Evolutionary conservation across 768 basidiomycete genomes (phyloP), one percentile per base, ranked within the genome.

Genomic region (Hortiboletus flavorubellus): DNA sequence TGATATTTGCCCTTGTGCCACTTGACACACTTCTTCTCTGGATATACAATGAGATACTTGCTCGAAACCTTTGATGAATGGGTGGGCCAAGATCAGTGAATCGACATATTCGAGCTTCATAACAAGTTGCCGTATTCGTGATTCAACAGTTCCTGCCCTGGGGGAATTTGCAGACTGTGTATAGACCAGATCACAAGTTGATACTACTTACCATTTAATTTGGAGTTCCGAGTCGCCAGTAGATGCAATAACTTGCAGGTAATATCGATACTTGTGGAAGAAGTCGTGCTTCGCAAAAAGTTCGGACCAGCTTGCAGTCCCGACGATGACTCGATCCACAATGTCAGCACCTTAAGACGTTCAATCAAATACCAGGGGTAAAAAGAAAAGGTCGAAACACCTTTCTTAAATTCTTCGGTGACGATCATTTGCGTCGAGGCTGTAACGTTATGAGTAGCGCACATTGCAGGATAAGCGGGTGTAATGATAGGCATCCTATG

Each of bases 401-500:
- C 94, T 79, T 89, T 85, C 76, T 93, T 90, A 71, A 98, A 94
- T 66, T 99, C 97, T 62, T 92, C 87, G 0, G 90, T 95, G 79
- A 97, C 93, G 34, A 99, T 91, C 80, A 89, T 86, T 73, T 97
- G 93, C 5, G 96, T 98, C 9, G 94, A 97, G 41, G 84, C 83
- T 49, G 93, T 94, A 56, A 98, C 95, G 64, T 98, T 99, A 75
- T 99, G 97, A 16, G 97, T 99, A 26, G 96, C 85, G 71, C 96
- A 98, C 96, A 99, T 99, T 7, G 96, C 87, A 44, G 97, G 97
- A 73, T 98, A 99, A 11, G 97, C 95, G 4, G 97, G 97, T 2
- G 97, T 99, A 64, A 99, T 98, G 66, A 99, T 98, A 12, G 97
- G 97, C 97, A 98, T 98, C 61, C 93, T 83, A 73, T 99, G 97